phyloP scores from a whole-genome alignment of 2,329 filamentous ascomycete genomes.

The Colletotrichum spaethianum region DNA sequence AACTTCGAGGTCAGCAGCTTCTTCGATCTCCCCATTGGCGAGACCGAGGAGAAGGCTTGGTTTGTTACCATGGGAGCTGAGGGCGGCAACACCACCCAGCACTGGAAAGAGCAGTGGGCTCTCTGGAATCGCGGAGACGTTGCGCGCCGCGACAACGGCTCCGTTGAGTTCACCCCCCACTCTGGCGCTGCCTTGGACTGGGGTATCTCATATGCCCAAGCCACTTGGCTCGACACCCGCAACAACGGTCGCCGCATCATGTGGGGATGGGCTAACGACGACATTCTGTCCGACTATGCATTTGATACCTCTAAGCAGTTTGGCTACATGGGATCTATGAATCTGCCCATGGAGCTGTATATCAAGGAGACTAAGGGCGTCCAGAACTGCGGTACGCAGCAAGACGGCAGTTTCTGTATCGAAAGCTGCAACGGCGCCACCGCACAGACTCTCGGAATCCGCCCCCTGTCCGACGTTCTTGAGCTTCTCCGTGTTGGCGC shows the following conservation, averaged over 20 bases:
- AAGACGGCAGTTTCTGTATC: constrained; percentile 38
- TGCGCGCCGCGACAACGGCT: constrained; percentile 39
- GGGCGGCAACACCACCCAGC: constrained; percentile 41
- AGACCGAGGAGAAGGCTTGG: constrained; percentile 40
- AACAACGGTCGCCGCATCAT: constrained; percentile 36
- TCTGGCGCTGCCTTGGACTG: constrained; percentile 41
- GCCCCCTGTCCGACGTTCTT: constrained; percentile 37
- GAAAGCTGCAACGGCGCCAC: constrained; percentile 28
- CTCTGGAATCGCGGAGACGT: constrained; percentile 41
- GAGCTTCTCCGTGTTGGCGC: constrained; percentile 39
- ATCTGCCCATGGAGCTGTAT: constrained; percentile 40
- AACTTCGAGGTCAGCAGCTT: constrained; percentile 42
- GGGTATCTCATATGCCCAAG: constrained; percentile 41
- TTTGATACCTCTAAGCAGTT: constrained; percentile 36
- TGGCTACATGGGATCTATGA: constrained; percentile 41
- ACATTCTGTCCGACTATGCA: constrained; percentile 20
- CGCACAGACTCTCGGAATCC: constrained; percentile 40
- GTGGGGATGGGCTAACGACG: constrained; percentile 42
- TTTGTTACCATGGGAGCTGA: constrained; percentile 39
- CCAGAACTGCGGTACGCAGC: constrained; percentile 37
- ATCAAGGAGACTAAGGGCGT: constrained; percentile 40
- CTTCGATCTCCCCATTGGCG: constrained; percentile 38
- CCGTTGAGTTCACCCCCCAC: constrained; percentile 36
- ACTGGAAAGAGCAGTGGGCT: constrained; percentile 42
- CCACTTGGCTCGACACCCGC: constrained; percentile 39